Base-by-base conservation (phyloP, 768 basidiomycete species). In the button mushroom (Agaricus bisporus) region DNA sequence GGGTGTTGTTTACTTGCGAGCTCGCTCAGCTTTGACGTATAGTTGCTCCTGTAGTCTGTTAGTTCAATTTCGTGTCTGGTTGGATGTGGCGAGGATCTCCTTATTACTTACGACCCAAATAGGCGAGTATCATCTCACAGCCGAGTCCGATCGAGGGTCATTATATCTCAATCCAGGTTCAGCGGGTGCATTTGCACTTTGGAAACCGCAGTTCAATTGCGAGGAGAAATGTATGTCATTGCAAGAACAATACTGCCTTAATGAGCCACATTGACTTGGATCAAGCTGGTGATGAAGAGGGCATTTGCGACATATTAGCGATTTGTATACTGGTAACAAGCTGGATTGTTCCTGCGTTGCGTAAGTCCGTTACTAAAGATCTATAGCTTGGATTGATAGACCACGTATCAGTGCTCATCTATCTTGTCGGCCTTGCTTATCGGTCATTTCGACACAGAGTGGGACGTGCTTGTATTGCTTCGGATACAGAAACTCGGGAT, bases 401-500 rank as follows among this genome's bases (percentile, higher is more conserved):
- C 22, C 17, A 6, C 12, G 9, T 17, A 18, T 36, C 41, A 81
- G 80, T 80, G 39, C 26, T 73, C n/a, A 20, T 68, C 17, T 81
- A 82, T 51, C 62, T 70, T 6, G 54, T 51, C n/a, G 72, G 73
- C 43, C 73, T 82, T 48, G 68, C 66, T 11, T 17, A 67, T 15
- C 62, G 72, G 54, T 63, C 73, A 41, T 69, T 67, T 59, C 69
- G 71, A 49, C 67, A 69, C 18, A 44, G 58, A 20, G n/a, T 26
- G 6, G 5, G 12, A 8, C 41, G 43, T 15, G 14, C 25, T 12
- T 18, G 15, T 17, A 37, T 25, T 43, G 32, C 25, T 15, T 36
- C 29, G 18, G 55, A 56, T 43, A 17, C 8, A 8, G 55, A 50
- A 36, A 45, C 32, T 0, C 36, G 32, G n/a, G 18, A 42, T 20